A percentile compares a stretch with the other conserved stretches of the same genome.
Conservation (phyloP, 2,329 filamentous ascomycete genomes). For the Trichoderma simmonsii region DNA sequence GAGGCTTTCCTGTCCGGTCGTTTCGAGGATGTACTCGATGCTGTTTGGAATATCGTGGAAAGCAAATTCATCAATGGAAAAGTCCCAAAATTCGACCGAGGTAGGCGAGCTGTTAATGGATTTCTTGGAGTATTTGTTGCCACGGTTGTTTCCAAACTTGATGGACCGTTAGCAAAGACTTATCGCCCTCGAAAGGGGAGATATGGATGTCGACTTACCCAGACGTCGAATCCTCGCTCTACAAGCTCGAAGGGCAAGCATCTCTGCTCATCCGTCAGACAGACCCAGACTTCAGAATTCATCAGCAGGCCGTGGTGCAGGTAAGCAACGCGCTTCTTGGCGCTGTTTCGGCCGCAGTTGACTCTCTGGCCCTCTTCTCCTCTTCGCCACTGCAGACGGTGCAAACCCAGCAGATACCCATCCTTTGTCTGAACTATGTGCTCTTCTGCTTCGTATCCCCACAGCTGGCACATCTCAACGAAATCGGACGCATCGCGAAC, state of each 20-base stretch:
- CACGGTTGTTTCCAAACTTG: slow-evolving; percentile 90
- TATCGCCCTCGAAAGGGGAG: neutral
- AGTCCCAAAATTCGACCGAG: slow-evolving; percentile 85
- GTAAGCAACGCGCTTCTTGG: slow-evolving; percentile 84
- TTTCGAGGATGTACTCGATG: slow-evolving; percentile 84
- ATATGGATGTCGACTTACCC: slow-evolving; percentile 55
- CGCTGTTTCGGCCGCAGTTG: slow-evolving; percentile 65
- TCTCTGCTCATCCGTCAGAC: slow-evolving; percentile 78
- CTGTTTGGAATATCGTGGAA: slow-evolving; percentile 96
- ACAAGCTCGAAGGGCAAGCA: slow-evolving; percentile 87
- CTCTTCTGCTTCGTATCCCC: slow-evolving; percentile 91
- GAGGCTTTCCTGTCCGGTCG: slow-evolving; percentile 76
- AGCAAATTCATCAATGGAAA: slow-evolving; percentile 97
- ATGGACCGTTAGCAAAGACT: neutral
- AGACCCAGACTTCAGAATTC: slow-evolving; percentile 99
- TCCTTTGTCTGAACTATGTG: slow-evolving; percentile 93
- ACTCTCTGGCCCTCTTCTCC: slow-evolving; percentile 78
- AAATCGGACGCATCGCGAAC: slow-evolving; percentile 89
- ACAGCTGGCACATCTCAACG: slow-evolving; percentile 86
- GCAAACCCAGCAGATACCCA: slow-evolving; percentile 86
- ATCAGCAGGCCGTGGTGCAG: slow-evolving; percentile 94
- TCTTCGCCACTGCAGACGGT: slow-evolving; percentile 77
- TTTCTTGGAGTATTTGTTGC: slow-evolving; percentile 99
- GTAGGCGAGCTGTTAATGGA: slow-evolving; percentile 72
- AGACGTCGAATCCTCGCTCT: slow-evolving; percentile 91